Evolutionary conservation across 495 filamentous ascomycete genomes (phyloP), one percentile per base, ranked within the genome.

Genomic region (Astrocystis sublimbata): DNA sequence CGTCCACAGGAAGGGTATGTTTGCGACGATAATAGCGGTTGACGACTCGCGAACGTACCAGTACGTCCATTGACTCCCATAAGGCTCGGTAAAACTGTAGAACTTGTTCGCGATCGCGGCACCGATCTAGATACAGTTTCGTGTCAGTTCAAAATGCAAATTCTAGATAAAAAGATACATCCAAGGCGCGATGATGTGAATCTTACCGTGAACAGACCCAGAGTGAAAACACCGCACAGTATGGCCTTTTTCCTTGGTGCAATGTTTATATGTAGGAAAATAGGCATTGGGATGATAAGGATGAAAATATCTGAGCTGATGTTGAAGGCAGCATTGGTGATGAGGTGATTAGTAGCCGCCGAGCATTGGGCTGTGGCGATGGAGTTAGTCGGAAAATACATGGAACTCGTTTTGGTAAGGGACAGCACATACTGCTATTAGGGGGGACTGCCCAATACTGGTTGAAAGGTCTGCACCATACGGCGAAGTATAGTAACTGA

Each of bases 31-130:
- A 10, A 89, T 79, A 1, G 86, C 83, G 0, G 85, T 88, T 19
- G 79, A 81, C 15, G 83, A 79, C 78, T 89, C 86, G 8, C 87
- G 84, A 21, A 82, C 79, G 66, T 90, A 89, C 87, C 87, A 90
- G 50, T 82, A 84, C 60, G 85, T 85, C 80, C 87, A 89, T 36
- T 81, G 74, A 36, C 78, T 74, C 4, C 77, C 80, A 58, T 82
- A 80, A 0, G 84, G 85, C 1, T 76, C 70, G 5, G 75, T 78
- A 66, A 90, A 88, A 45, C 82, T 86, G 75, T 88, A 89, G 63
- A 82, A 86, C 70, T 88, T 88, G 67, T 87, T 89, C 17, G 88
- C 73, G 49, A 86, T 76, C 1, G 85, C 83, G 19, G 82, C 83
- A 24, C 87, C 69, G 53, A 89, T 86, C 76, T 76, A 43, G 19